A percentile compares a stretch with the other conserved stretches of the same genome.
These are phyloP conservation scores for Coniochaeta prunicola DNA, from an alignment of 2,329 filamentous ascomycete genomes.

Conservation along the genomic window DNA sequence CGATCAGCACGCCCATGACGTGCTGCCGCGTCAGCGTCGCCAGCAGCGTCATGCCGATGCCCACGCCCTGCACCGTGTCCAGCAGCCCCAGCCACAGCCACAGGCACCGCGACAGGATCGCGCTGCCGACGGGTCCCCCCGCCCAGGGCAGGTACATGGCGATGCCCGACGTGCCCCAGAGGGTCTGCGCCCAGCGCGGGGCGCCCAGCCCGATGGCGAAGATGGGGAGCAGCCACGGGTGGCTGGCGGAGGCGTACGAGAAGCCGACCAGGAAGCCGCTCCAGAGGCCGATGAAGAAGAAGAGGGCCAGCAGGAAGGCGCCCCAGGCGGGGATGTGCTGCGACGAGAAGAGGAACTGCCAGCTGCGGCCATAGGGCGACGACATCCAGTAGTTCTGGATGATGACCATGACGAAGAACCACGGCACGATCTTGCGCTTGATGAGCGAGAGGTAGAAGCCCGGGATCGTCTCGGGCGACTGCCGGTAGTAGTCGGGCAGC, in stretches of 20 bases:
- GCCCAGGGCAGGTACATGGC: constrained; percentile 59
- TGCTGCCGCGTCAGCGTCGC: constrained; percentile 60
- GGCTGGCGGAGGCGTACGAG: constrained; percentile 46
- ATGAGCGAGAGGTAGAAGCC: constrained; percentile 57
- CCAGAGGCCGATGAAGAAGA: constrained; percentile 52
- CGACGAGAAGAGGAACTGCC: constrained; percentile 55
- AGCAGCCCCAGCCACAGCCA: constrained; percentile 64
- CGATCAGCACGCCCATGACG: constrained; percentile 53
- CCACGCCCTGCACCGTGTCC: constrained; percentile 58
- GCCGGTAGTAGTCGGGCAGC: constrained; percentile 59
- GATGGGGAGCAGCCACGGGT: constrained; percentile 60
- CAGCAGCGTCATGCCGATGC: constrained; percentile 60
- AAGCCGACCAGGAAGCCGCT: constrained; percentile 42
- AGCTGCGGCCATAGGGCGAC: constrained; percentile 59
- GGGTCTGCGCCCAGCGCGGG: constrained; percentile 60
- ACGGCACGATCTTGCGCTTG: constrained; percentile 57
- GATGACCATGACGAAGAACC: constrained; percentile 58
- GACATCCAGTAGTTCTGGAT: constrained; percentile 63
- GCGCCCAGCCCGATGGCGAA: constrained; percentile 61
- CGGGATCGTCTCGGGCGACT: constrained; percentile 54
- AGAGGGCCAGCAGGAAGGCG: constrained; percentile 46
- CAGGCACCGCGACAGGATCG: constrained; percentile 47
- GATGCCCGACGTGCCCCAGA: constrained; percentile 55
- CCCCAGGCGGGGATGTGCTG: constrained; percentile 48
- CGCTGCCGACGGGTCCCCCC: constrained; percentile 42